phyloP scores from a whole-genome alignment of 306 rosid genomes.

The Luffa acutangula region DNA sequence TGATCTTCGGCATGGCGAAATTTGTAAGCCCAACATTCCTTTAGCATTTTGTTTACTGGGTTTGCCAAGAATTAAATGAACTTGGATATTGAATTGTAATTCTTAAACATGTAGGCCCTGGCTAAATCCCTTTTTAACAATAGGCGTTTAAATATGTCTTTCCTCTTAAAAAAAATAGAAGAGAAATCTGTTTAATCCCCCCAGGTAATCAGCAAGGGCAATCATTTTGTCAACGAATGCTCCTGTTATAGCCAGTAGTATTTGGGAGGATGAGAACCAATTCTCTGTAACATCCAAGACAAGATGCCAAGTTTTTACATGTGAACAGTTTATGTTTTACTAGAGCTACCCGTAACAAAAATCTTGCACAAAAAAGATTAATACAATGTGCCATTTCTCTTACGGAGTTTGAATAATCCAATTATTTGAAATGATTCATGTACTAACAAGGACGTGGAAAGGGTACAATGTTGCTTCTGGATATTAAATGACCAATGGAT shows the following conservation, averaged over 20 bases:
- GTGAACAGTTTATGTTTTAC: background rate
- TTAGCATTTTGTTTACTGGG: background rate
- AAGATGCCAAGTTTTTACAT: background rate
- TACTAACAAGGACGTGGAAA: background rate
- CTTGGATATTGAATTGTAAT: background rate
- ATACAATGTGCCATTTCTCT: background rate
- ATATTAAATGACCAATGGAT: background rate
- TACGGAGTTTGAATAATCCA: background rate
- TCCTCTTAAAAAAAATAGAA: background rate
- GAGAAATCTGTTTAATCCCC: background rate
- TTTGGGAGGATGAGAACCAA: background rate
- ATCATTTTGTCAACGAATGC: background rate
- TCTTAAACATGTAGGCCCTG: background rate
- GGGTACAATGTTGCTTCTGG: background rate
- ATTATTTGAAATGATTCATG: background rate
- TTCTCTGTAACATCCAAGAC: background rate
- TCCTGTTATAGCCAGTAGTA: background rate
- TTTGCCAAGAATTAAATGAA: background rate
- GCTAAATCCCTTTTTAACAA: background rate
- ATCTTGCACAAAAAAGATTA: background rate
- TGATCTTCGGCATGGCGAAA: constrained; percentile 96
- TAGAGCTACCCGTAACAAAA: background rate
- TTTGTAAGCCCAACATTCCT: constrained; percentile 39
- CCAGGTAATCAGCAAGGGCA: background rate
- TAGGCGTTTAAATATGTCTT: background rate